Base-by-base conservation (phyloP, 306 rosid species). In the Vigna reflexopilosa region DNA sequence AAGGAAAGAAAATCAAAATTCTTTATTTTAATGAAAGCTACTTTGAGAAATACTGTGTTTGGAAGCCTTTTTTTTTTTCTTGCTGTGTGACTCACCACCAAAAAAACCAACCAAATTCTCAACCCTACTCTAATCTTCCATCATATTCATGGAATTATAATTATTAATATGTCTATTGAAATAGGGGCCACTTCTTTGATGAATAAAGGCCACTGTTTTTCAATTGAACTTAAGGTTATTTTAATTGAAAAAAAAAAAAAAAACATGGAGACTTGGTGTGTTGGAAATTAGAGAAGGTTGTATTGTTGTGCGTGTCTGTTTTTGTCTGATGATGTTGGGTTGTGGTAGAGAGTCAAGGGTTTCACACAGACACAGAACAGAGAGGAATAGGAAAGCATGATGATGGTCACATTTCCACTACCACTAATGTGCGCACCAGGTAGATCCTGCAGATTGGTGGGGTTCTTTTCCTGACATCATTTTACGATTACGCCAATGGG, bases 361-460 rank as follows among this genome's bases (percentile, higher is more conserved):
- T 78, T 78, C 83, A 61, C 81, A 70, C 67, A 36, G 2, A 62
- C 1, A 44, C 48, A 44, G 4, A 40, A 8, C 28, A 26, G 34
- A 30, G 34, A 40, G 11, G 20, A 62, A 62, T 49, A 26, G 47
- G 49, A 81, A n/a, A 73, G 62, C 67, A 67, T 47, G 72, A 73
- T 57, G 84, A 30, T 77, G 80, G 85, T 83, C 91, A 87, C 76
- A 54, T 67, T 90, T 84, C 94, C 90, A 88, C 90, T 87, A 80
- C 32, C 42, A 67, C 84, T n/a, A 62, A 75, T 71, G 68, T 92
- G 97, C 88, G 87, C 87, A 79, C 88, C 88, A 83, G 88, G 82
- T 87, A 76, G 89, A 84, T 76, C 38, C 61, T 66, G 45, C 54
- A 68, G 70, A 80, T 73, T 80, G 54, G 68, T 20, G 13, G 70